Conservation (phyloP, 2,329 filamentous ascomycete species). For the Ophiosphaerella herpotricha region DNA sequence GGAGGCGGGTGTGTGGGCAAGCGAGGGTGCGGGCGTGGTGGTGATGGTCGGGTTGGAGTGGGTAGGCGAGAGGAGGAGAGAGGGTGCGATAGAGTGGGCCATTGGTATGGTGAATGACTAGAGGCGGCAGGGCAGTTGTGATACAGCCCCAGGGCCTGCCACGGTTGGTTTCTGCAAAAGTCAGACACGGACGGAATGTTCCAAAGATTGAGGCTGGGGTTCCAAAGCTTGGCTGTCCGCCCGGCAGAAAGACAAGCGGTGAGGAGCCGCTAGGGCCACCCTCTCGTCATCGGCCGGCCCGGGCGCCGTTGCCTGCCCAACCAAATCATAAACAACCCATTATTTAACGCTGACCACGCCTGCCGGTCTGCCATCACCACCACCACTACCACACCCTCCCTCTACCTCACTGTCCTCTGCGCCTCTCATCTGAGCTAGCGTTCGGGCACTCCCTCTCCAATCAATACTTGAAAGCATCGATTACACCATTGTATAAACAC, state of each 20-base stretch:
- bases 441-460: slow-evolving; percentile 33
- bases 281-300: no score
- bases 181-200: slow-evolving; percentile 3
- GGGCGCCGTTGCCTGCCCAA: slow-evolving; percentile 34
- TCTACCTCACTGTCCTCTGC: slow-evolving; percentile 17
- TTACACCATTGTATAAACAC: slow-evolving; percentile 46
- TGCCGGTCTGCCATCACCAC: slow-evolving; percentile 15
- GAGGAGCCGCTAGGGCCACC: background rate
- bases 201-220: slow-evolving; percentile 27
- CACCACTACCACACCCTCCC: slow-evolving; percentile 22
- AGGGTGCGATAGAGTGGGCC: slow-evolving; percentile 31
- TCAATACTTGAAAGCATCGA: slow-evolving; percentile 47
- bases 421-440: slow-evolving; percentile 18
- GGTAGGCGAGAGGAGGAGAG: slow-evolving; percentile 24
- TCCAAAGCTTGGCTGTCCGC: slow-evolving; percentile 10
- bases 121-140: slow-evolving; percentile 12
- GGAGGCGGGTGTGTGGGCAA: slow-evolving; percentile 52
- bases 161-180: no score
- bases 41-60: slow-evolving; percentile 30
- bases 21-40: slow-evolving; percentile 50
- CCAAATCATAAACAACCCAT: slow-evolving; percentile 41
- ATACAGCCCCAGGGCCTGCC: slow-evolving; percentile 7
- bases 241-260: slow-evolving; percentile 13
- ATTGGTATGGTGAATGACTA: slow-evolving; percentile 27
- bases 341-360: slow-evolving; percentile 37